A percentile compares a stretch with the other conserved stretches of the same genome.
Evolutionary conservation across 2,329 filamentous ascomycete species (phyloP).

Genomic region (Apiospora marii): DNA sequence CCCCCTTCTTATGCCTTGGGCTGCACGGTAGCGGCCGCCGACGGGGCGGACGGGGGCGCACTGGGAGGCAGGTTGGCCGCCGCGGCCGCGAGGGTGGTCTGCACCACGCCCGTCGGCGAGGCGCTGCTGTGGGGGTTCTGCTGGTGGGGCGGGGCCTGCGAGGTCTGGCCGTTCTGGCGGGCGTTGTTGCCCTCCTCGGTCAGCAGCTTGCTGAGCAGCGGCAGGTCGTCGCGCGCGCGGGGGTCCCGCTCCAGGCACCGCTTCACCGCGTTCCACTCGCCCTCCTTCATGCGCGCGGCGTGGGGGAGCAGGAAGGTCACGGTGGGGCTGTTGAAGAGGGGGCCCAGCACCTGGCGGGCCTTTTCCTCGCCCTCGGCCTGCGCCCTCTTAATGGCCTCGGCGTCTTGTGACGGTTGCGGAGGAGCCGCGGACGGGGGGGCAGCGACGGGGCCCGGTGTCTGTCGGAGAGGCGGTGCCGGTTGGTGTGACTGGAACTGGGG

Average conservation of each 20-base stretch:
- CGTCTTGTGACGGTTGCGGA: conserved; percentile 31
- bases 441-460: neutral
- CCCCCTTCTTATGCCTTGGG: conserved; percentile 29
- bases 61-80: conserved; percentile 32
- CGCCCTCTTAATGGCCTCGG: conserved; percentile 48
- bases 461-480: conserved; percentile 37
- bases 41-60: neutral
- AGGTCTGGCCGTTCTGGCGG: conserved; percentile 34
- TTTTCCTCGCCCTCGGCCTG: conserved; percentile 62
- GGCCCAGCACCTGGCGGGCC: conserved; percentile 70
- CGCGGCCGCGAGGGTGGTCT: conserved; percentile 42
- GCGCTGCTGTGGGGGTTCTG: conserved; percentile 34
- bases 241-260: conserved; percentile 72
- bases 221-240: conserved; percentile 68
- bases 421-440: neutral
- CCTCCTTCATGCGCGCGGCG: conserved; percentile 71
- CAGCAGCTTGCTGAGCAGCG: conserved; percentile 62
- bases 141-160: conserved; percentile 11
- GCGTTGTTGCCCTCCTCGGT: conserved; percentile 55
- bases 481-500: conserved; percentile 33
- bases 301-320: conserved; percentile 75
- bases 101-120: conserved; percentile 39
- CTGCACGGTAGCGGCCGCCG: conserved; percentile 33
- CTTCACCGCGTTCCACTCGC: conserved; percentile 78
- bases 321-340: conserved; percentile 68